Evolutionary conservation across 441 rosid genomes (phyloP), one percentile per base, ranked within the genome.

Genomic region (Erodium moschatum): DNA sequence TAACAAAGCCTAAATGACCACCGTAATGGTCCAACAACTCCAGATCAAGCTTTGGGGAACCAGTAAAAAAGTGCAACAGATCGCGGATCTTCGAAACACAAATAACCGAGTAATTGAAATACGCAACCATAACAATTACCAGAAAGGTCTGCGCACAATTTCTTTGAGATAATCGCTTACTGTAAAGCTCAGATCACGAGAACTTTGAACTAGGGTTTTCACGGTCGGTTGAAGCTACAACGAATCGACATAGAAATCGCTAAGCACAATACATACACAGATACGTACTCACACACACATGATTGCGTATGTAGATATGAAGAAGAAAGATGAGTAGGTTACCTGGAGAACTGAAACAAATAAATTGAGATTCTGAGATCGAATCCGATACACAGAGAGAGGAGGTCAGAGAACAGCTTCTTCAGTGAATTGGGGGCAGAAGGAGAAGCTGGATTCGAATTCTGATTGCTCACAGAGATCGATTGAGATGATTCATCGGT

Each of bases 311-410:
- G 8, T 15, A 15, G 60, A 52, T 52, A 52, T 4, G 60, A 15
- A 7, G 60, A 52, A 52, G 60, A 6, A 52, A 16, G 60, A 42
- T 9, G 48, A 42, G 46, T 7, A 52, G 58, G 19, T 15, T 52
- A 52, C 58, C 58, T 52, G 58, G 58, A 52, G 58, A 52, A 16
- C 58, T 52, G 58, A 52, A 52, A 52, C 19, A 3, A 5, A 52
- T 4, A 5, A 18, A 16, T 16, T 15, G 9, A 52, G 60, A 33
- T 33, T 33, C 38, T 15, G 60, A 33, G 38, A 33, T 33, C 21
- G 60, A 52, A 52, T 52, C 60, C 9, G 20, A 18, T n/a, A 52
- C 60, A 52, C 20, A 18, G 18, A 52, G 20, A 52, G 56, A 50
- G 7, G 21, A 52, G 60, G 20, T 15, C 60, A n/a, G 8, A 15